phyloP scores from a whole-genome alignment of 1,139 yeast genomes.

The Meyerozyma sp. region DNA sequence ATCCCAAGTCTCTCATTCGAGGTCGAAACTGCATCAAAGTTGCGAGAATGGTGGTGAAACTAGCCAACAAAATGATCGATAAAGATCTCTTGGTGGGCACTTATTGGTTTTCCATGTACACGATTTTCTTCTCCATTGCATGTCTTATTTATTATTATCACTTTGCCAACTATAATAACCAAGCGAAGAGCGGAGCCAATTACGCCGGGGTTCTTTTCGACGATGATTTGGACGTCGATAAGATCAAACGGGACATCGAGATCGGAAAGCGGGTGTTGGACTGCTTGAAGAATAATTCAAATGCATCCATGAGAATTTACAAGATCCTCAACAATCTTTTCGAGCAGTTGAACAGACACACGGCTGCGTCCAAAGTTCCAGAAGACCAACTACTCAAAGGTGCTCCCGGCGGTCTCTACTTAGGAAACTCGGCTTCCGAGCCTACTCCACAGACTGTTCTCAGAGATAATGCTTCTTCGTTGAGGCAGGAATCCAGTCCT shows the following conservation, averaged over 20 bases:
- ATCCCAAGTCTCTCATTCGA: slow-evolving; percentile 51
- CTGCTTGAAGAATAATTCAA: slow-evolving; percentile 64
- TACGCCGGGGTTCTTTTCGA: slow-evolving; percentile 47
- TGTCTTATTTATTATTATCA: slow-evolving; percentile 82
- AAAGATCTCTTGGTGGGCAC: slow-evolving; percentile 76
- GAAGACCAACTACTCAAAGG: not conserved
- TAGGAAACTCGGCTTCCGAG: not conserved
- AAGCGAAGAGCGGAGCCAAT: slow-evolving; percentile 26
- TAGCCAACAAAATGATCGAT: slow-evolving; percentile 79
- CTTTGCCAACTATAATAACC: slow-evolving; percentile 44
- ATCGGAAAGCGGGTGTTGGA: slow-evolving; percentile 73
- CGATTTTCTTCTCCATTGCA: slow-evolving; percentile 89
- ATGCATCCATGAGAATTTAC: slow-evolving; percentile 77
- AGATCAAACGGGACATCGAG: slow-evolving; percentile 74
- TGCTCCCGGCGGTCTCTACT: not conserved
- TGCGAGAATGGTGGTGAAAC: slow-evolving; percentile 75
- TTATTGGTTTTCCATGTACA: slow-evolving; percentile 89
- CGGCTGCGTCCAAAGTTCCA: slow-evolving; percentile 36
- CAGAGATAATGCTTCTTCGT: too few species aligned
- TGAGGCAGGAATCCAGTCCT: not conserved
- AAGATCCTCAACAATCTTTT: slow-evolving; percentile 73
- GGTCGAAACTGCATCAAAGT: slow-evolving; percentile 84
- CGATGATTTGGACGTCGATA: slow-evolving; percentile 60
- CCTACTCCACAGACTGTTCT: not conserved
- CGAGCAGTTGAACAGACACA: slow-evolving; percentile 70